Conservation (phyloP, 1,139 yeast species). For the Pichia kudriavzevii region DNA sequence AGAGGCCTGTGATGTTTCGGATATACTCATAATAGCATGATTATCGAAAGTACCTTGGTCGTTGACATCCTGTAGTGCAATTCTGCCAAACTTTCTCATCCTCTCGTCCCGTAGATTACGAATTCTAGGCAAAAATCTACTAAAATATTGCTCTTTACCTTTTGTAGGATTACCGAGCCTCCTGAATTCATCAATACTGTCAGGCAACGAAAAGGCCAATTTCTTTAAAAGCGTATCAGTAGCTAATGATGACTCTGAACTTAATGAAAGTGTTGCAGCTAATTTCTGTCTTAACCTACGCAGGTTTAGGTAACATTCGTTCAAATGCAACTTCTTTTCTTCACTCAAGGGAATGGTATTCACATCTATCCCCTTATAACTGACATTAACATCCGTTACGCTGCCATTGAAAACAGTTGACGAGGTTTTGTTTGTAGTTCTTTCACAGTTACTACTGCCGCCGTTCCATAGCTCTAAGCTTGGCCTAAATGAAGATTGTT, state of each 20-base stretch:
- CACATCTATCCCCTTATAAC: slow-evolving; percentile 13
- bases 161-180: slow-evolving; percentile 35
- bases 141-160: slow-evolving; percentile 37
- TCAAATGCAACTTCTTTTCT: slow-evolving; percentile 28
- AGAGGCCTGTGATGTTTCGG: no score
- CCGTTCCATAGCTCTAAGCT: slow-evolving; percentile 12
- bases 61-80: slow-evolving; percentile 2
- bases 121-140: slow-evolving; percentile 39
- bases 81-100: slow-evolving; percentile 8
- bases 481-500: slow-evolving; percentile 14
- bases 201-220: slow-evolving; percentile 50
- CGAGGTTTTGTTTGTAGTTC: neutral
- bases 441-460: neutral
- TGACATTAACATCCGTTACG: slow-evolving; percentile 1
- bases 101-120: slow-evolving; percentile 27
- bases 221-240: slow-evolving; percentile 45
- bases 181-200: slow-evolving; percentile 43
- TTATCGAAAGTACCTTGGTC: slow-evolving; percentile 5
- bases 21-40: no score
- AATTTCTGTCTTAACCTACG: slow-evolving; percentile 38
- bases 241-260: slow-evolving; percentile 37
- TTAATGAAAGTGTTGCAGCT: slow-evolving; percentile 36
- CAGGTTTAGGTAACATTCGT: slow-evolving; percentile 36
- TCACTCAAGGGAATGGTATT: slow-evolving; percentile 11
- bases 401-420: slow-evolving; percentile 6